Evolutionary conservation across 768 basidiomycete species (phyloP).

Genomic region (Rhizopogon vinicolor): DNA sequence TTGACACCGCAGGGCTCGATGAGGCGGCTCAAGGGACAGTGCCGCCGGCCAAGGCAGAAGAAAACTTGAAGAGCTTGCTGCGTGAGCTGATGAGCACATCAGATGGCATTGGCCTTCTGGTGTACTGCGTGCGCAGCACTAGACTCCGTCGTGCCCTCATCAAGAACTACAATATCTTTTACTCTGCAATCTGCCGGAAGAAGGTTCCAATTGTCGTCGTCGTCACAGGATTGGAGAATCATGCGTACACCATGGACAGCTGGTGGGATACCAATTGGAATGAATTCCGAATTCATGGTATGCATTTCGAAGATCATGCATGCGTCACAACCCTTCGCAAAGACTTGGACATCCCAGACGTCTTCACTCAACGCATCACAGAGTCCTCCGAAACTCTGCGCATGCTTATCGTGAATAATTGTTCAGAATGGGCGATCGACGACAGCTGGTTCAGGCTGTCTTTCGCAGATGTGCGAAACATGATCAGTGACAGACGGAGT

Average conservation of each 20-base stretch:
- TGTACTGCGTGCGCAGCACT: constrained; percentile 21
- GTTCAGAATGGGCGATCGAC: neutral
- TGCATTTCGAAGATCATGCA: constrained; percentile 32
- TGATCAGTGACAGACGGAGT: neutral
- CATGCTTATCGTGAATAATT: constrained; percentile 18
- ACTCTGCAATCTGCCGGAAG: constrained; percentile 28
- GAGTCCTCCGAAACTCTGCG: constrained; percentile 17
- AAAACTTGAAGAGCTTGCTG: constrained; percentile 19
- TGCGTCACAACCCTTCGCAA: constrained; percentile 21
- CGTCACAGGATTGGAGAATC: constrained; percentile 34
- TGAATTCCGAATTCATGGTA: constrained; percentile 18
- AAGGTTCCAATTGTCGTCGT: constrained; percentile 33
- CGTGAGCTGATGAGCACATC: constrained; percentile 18
- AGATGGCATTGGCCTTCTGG: constrained; percentile 21
- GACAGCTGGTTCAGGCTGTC: neutral
- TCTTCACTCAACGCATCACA: neutral
- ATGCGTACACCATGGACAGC: constrained; percentile 22
- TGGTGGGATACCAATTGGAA: constrained; percentile 29
- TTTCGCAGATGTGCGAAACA: neutral
- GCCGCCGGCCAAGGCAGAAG: constrained; percentile 25
- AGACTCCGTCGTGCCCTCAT: constrained; percentile 22
- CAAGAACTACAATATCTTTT: constrained; percentile 35
- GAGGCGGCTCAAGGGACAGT: constrained; percentile 28
- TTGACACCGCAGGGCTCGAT: constrained; percentile 37
- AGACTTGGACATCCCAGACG: neutral